Conservation (phyloP, 305 asterid species). For the Solanum aculeatissimum region DNA sequence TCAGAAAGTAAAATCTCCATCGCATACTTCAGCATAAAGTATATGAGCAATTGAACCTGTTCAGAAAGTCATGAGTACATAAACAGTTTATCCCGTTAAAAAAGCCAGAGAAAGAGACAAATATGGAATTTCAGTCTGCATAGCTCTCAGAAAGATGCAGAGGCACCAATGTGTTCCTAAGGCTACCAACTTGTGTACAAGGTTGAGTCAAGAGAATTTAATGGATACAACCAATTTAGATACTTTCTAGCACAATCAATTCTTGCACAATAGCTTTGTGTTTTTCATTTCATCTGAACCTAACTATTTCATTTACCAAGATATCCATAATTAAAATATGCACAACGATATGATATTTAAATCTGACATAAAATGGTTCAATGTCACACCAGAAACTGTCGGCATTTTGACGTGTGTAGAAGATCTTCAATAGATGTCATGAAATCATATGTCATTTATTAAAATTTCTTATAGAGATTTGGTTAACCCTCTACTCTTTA, state of each 20-base stretch:
- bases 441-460: background rate
- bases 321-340: background rate
- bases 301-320: background rate
- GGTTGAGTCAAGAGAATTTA: background rate
- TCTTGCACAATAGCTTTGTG: background rate
- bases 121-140: background rate
- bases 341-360: background rate
- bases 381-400: background rate
- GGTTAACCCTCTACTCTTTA: background rate
- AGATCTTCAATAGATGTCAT: background rate
- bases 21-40: conserved; percentile 75
- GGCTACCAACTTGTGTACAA: background rate
- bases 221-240: background rate
- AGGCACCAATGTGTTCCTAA: background rate
- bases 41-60: conserved; percentile 58
- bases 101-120: background rate
- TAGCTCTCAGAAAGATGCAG: background rate
- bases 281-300: background rate
- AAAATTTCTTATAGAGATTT: background rate
- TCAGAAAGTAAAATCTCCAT: conserved; percentile 77
- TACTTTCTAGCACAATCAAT: background rate
- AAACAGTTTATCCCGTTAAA: background rate
- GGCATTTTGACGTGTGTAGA: background rate
- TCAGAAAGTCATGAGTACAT: background rate
- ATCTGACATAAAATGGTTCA: background rate